Conservation (phyloP, 2,329 filamentous ascomycete species). For the Aspergillus udagawae region DNA sequence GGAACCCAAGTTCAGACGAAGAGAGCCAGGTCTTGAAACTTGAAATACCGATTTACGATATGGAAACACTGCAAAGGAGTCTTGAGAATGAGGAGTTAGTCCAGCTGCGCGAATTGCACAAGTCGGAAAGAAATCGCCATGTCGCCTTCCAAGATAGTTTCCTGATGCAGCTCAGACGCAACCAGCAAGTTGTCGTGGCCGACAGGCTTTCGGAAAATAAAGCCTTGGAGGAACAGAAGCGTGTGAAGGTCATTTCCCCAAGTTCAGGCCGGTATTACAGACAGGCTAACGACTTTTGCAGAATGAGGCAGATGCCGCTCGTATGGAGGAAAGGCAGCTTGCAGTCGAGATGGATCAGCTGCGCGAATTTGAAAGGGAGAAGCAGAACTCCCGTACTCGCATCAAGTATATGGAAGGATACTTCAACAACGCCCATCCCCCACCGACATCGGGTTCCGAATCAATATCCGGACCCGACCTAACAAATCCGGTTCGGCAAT, state of each 20-base stretch:
- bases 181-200: conserved; percentile 28
- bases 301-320: conserved; percentile 33
- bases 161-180: conserved; percentile 25
- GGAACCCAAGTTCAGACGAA: conserved; percentile 7
- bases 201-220: conserved; percentile 28
- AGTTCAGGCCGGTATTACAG: neutral
- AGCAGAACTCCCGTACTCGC: conserved; percentile 40
- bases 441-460: conserved; percentile 16
- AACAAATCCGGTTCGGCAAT: conserved; percentile 27
- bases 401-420: conserved; percentile 48
- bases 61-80: conserved; percentile 32
- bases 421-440: conserved; percentile 38
- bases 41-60: conserved; percentile 34
- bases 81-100: conserved; percentile 28
- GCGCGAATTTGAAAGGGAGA: conserved; percentile 42
- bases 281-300: conserved; percentile 14
- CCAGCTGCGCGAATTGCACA: conserved; percentile 29
- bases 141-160: conserved; percentile 32
- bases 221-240: conserved; percentile 31
- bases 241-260: conserved; percentile 31
- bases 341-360: conserved; percentile 43
- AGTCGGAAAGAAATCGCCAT: conserved; percentile 27
- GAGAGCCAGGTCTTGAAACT: conserved; percentile 20
- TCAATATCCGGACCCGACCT: conserved; percentile 19
- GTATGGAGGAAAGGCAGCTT: conserved; percentile 43